A percentile compares a stretch with the other conserved stretches of the same genome.
Conservation (phyloP, 768 basidiomycete species). For the Boletus fagicola region DNA sequence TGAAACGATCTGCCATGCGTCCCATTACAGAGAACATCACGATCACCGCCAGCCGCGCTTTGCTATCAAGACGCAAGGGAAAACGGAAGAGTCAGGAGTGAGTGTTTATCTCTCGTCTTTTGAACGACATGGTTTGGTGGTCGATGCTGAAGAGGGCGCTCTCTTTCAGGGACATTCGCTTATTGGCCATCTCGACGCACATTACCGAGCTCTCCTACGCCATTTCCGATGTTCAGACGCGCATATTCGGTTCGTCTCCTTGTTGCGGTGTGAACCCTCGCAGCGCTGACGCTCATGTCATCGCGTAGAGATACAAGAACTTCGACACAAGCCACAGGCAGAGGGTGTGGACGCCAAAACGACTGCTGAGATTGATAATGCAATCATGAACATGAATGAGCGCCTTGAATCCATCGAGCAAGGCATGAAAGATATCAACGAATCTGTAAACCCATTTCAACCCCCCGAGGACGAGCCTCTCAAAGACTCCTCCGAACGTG, state of each 20-base stretch:
- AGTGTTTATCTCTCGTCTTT: slow-evolving; percentile 33
- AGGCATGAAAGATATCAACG: slow-evolving; percentile 67
- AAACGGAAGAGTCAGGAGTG: slow-evolving; percentile 68
- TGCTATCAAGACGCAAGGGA: slow-evolving; percentile 43
- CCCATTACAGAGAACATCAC: slow-evolving; percentile 63
- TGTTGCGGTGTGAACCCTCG: not conserved
- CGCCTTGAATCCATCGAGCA: slow-evolving; percentile 69
- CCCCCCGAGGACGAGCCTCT: slow-evolving; percentile 47
- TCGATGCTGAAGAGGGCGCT: slow-evolving; percentile 26
- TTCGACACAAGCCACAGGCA: slow-evolving; percentile 81
- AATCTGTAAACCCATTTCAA: slow-evolving; percentile 60
- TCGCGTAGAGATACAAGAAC: slow-evolving; percentile 80
- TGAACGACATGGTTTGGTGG: slow-evolving; percentile 28
- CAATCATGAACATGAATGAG: slow-evolving; percentile 76
- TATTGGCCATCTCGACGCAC: slow-evolving; percentile 77
- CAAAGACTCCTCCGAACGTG: slow-evolving; percentile 40
- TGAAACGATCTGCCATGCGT: slow-evolving; percentile 31
- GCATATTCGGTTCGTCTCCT: slow-evolving; percentile 70
- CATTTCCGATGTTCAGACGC: slow-evolving; percentile 87
- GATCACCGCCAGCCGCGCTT: slow-evolving; percentile 54
- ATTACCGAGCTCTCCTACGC: slow-evolving; percentile 86
- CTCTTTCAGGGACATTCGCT: slow-evolving; percentile 61
- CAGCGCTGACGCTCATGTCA: slow-evolving; percentile 13
- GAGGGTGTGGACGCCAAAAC: slow-evolving; percentile 51
- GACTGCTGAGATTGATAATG: slow-evolving; percentile 74